Conservation (phyloP, 1,139 yeast genomes). For the Blastobotrys buckinghamii region DNA sequence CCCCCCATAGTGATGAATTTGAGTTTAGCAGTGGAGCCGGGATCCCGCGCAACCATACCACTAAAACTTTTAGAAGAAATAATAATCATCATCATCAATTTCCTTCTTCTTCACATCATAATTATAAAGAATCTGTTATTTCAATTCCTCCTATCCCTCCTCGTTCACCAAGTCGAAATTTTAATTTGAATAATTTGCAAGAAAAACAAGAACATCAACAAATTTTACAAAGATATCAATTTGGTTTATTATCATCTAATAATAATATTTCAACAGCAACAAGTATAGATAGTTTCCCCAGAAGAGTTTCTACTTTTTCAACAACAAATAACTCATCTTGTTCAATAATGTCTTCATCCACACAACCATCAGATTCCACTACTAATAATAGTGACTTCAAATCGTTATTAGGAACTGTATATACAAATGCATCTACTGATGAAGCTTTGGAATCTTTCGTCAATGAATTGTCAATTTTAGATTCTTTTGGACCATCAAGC, state of each 20-base stretch:
- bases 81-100: background rate
- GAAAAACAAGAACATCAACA: background rate
- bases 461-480: slow-evolving; percentile 22
- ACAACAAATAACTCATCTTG: background rate
- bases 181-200: background rate
- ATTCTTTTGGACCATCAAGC: slow-evolving; percentile 18
- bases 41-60: slow-evolving; percentile 1
- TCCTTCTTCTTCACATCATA: background rate
- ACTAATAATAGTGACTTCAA: background rate
- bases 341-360: slow-evolving; percentile 1
- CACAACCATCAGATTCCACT: too few relatives aligned
- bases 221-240: slow-evolving; percentile 3
- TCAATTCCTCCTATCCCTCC: slow-evolving; percentile 14
- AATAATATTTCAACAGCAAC: background rate
- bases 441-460: slow-evolving; percentile 23
- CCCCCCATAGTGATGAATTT: too few relatives aligned
- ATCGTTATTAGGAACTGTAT: background rate
- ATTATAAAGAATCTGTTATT: slow-evolving; percentile 7
- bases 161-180: slow-evolving; percentile 12
- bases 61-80: background rate
- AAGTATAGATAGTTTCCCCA: background rate
- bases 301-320: background rate
- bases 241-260: background rate
- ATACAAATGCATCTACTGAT: slow-evolving; percentile 17
- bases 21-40: too few relatives aligned